Percentiles rank a stretch among this genome's conserved stretches.
Conservation (phyloP, 495 filamentous ascomycete species). For the Daldinia decipiens region DNA sequence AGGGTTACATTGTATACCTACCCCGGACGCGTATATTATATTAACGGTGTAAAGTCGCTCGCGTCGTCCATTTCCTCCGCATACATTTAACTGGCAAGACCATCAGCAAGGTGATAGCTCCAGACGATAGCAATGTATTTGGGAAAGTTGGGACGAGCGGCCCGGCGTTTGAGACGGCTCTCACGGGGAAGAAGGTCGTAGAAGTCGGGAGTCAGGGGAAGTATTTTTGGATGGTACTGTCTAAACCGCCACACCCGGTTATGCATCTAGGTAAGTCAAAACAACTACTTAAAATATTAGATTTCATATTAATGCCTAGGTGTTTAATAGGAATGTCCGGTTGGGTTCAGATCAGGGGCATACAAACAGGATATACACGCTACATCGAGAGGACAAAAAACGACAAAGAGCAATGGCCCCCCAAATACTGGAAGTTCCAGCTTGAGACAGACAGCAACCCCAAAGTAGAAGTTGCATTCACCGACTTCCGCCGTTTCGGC, state of each 20-base stretch:
- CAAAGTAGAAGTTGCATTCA: slow-evolving; percentile 80
- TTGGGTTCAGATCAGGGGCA: slow-evolving; percentile 86
- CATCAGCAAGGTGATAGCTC: slow-evolving; percentile 72
- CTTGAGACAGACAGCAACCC: slow-evolving; percentile 68
- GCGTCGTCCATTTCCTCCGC: slow-evolving; percentile 83
- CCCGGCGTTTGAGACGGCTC: slow-evolving; percentile 72
- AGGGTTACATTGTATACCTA: background rate
- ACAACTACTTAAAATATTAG: background rate
- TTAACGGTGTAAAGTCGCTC: slow-evolving; percentile 67
- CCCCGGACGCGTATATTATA: slow-evolving; percentile 5
- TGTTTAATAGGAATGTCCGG: slow-evolving; percentile 66
- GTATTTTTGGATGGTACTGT: slow-evolving; percentile 81
- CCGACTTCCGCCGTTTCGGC: slow-evolving; percentile 79
- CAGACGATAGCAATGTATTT: slow-evolving; percentile 83
- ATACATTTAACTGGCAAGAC: slow-evolving; percentile 85
- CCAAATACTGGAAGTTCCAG: slow-evolving; percentile 88
- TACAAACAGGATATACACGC: slow-evolving; percentile 73
- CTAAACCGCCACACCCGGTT: slow-evolving; percentile 78
- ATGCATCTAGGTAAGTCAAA: slow-evolving; percentile 78
- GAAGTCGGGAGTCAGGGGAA: slow-evolving; percentile 88
- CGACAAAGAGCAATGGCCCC: slow-evolving; percentile 79
- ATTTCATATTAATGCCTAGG: no score
- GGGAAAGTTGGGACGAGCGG: slow-evolving; percentile 87
- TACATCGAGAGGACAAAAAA: slow-evolving; percentile 73
- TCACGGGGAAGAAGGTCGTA: slow-evolving; percentile 80